phyloP scores from a whole-genome alignment of 2,329 filamentous ascomycete species.

The Fusarium sp. region DNA sequence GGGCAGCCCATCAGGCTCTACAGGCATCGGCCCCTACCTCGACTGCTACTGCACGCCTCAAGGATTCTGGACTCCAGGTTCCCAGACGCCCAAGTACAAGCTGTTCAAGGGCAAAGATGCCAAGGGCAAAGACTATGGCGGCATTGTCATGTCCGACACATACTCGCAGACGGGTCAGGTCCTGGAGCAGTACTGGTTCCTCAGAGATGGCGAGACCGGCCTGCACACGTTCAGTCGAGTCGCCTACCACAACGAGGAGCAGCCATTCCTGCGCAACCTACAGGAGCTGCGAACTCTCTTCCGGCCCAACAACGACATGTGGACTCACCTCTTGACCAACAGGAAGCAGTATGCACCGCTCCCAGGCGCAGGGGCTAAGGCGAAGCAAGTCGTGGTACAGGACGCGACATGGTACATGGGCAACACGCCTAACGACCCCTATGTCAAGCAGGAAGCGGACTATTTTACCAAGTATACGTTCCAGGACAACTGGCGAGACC shows the following conservation, averaged over 20 bases:
- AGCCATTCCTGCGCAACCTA: conserved; percentile 66
- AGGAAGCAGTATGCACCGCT: conserved; percentile 63
- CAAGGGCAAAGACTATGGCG: conserved; percentile 64
- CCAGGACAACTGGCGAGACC: conserved; percentile 66
- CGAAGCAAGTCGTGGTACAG: conserved; percentile 63
- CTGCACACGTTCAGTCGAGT: conserved; percentile 70
- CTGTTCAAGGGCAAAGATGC: conserved; percentile 59
- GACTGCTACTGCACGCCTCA: conserved; percentile 71
- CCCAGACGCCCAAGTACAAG: conserved; percentile 57
- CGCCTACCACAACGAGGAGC: conserved; percentile 67
- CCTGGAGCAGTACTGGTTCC: conserved; percentile 73
- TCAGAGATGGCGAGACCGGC: conserved; percentile 70
- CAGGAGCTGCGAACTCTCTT: conserved; percentile 72
- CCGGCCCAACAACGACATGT: conserved; percentile 67
- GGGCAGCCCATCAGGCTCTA: conserved; percentile 51
- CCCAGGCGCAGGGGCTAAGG: conserved; percentile 50
- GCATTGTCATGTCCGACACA: conserved; percentile 68
- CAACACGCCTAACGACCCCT: conserved; percentile 64
- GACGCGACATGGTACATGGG: conserved; percentile 72
- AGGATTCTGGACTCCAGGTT: conserved; percentile 69
- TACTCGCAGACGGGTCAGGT: conserved; percentile 68
- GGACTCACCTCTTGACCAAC: conserved; percentile 71
- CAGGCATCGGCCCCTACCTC: conserved; percentile 67
- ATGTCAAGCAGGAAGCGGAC: conserved; percentile 65
- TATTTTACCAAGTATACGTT: conserved; percentile 77